phyloP scores from a whole-genome alignment of 1,284 basidiomycete genomes.

The Malassezia nana region DNA sequence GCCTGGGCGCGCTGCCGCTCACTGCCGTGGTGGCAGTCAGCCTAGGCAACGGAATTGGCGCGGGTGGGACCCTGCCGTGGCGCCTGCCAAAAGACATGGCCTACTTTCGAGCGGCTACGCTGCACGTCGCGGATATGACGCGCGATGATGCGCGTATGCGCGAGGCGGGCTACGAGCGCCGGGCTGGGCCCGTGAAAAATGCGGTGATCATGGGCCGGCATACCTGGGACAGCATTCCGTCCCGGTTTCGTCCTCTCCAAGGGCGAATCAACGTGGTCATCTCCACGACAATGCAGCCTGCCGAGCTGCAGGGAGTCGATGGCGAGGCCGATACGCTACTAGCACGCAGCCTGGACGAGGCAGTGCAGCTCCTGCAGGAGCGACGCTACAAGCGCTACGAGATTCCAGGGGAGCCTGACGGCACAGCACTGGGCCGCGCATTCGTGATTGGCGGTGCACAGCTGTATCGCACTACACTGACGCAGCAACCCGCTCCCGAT shows the following conservation, averaged over 20 bases:
- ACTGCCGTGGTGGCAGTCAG: slow-evolving; percentile 92
- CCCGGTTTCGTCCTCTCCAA: slow-evolving; percentile 69
- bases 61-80: slow-evolving; percentile 70
- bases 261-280: slow-evolving; percentile 72
- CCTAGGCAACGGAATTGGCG: slow-evolving; percentile 74
- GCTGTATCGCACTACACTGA: slow-evolving; percentile 11
- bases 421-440: slow-evolving; percentile 10
- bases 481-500: not conserved
- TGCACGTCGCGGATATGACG: slow-evolving; percentile 49
- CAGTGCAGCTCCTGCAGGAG: slow-evolving; percentile 8
- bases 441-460: slow-evolving; percentile 18
- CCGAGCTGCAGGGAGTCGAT: not conserved
- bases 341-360: slow-evolving; percentile 14
- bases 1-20: slow-evolving; percentile 49
- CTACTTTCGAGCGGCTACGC: slow-evolving; percentile 77
- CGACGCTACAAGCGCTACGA: slow-evolving; percentile 9
- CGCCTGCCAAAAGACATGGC: slow-evolving; percentile 77
- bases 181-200: slow-evolving; percentile 53
- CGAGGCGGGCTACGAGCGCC: slow-evolving; percentile 23
- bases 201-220: slow-evolving; percentile 90
- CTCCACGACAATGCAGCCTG: slow-evolving; percentile 48
- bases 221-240: slow-evolving; percentile 96
- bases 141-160: slow-evolving; percentile 9
- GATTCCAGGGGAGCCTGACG: not conserved
- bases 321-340: slow-evolving; percentile 9